A percentile compares a stretch with the other conserved stretches of the same genome.
Conservation (phyloP, 495 filamentous ascomycete genomes). For the Penicillium atrosanguineum region DNA sequence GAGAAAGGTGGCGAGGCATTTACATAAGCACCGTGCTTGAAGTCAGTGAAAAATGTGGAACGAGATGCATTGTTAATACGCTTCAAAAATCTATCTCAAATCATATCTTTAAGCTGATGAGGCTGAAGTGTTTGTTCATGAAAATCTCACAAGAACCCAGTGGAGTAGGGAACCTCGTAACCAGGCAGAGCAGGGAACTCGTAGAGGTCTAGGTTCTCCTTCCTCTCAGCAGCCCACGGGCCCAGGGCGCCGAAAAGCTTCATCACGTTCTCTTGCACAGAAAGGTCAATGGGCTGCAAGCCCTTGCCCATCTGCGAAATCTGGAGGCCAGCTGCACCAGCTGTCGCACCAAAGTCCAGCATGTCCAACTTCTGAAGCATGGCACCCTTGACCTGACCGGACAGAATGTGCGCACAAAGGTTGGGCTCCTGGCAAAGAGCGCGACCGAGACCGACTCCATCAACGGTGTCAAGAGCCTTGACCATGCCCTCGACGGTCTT, state of each 20-base stretch:
- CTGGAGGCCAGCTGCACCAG: conserved; percentile 33
- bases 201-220: background rate
- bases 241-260: conserved; percentile 2
- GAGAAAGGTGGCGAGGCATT: conserved; percentile 29
- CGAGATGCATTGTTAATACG: no score
- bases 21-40: background rate
- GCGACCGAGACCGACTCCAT: conserved; percentile 57
- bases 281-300: conserved; percentile 15
- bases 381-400: conserved; percentile 41
- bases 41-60: background rate
- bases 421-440: conserved; percentile 51
- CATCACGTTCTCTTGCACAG: conserved; percentile 7
- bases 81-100: background rate
- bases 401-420: conserved; percentile 49
- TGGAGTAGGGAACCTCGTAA: background rate
- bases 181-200: background rate
- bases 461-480: conserved; percentile 52
- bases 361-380: conserved; percentile 46
- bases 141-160: background rate
- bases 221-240: background rate
- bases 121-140: background rate
- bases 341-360: conserved; percentile 43
- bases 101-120: background rate
- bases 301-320: conserved; percentile 13
- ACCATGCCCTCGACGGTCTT: conserved; percentile 61